Percentiles rank a stretch among this genome's conserved stretches.
These are phyloP conservation scores for Sclerotinia spermophila DNA, from an alignment of 2,329 filamentous ascomycete genomes.

Conservation along the genomic window DNA sequence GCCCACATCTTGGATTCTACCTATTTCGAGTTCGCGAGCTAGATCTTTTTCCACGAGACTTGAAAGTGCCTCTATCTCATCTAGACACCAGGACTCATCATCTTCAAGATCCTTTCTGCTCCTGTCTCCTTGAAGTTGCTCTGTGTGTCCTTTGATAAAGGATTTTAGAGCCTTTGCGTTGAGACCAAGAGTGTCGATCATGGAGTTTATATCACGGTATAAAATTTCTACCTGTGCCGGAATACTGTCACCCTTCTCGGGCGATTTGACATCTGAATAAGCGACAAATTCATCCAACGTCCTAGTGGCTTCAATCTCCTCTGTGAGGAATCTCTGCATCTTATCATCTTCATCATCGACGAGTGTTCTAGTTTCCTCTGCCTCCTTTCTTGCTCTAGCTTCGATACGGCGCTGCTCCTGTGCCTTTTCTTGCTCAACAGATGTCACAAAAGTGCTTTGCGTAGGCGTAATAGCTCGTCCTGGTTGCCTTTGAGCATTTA, in stretches of 20 bases:
- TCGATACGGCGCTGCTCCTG: conserved; percentile 33
- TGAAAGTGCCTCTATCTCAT: conserved; percentile 68
- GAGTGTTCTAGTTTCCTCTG: conserved; percentile 54
- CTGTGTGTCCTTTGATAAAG: conserved; percentile 65
- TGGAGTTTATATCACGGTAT: conserved; percentile 82
- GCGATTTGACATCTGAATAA: conserved; percentile 52
- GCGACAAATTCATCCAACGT: conserved; percentile 66
- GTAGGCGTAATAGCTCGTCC: conserved; percentile 49
- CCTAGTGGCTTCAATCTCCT: conserved; percentile 58
- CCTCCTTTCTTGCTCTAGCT: conserved; percentile 52
- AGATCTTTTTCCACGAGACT: conserved; percentile 62
- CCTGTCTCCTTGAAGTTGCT: conserved; percentile 52
- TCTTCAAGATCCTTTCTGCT: conserved; percentile 65
- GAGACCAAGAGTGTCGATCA: conserved; percentile 89
- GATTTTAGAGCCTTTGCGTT: conserved; percentile 63
- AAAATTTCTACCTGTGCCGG: conserved; percentile 62
- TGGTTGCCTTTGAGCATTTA: conserved; percentile 47
- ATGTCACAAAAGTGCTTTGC: conserved; percentile 27
- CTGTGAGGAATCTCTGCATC: conserved; percentile 58
- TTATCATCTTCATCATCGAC: conserved; percentile 68
- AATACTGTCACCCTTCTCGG: conserved; percentile 47
- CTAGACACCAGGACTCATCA: conserved; percentile 67
- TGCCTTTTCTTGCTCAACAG: conserved; percentile 29
- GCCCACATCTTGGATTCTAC: conserved; percentile 64
- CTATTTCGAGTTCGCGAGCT: conserved; percentile 59